phyloP scores from a whole-genome alignment of 73 alveolate genomes.

The Paramecium octaurelia region DNA sequence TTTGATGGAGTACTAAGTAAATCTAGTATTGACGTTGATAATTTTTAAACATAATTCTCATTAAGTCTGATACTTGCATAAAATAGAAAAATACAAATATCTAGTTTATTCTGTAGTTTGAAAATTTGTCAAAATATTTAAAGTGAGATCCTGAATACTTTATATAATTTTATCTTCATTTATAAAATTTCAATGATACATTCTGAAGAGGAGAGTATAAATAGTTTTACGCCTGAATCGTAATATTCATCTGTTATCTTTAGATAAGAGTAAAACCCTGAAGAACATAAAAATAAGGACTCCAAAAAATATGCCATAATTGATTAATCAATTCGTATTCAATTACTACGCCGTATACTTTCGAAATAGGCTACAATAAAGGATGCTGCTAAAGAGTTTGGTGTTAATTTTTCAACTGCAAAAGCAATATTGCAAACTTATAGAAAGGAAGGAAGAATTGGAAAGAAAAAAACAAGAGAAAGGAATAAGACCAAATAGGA shows the following conservation, averaged over 20 bases:
- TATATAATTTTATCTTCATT: neutral
- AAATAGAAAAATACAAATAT: neutral
- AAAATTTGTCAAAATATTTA: neutral
- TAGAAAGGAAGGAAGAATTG: conserved; percentile 61
- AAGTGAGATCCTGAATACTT: neutral
- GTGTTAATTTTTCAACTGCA: conserved; percentile 60
- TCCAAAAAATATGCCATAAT: conserved; percentile 22
- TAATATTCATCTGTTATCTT: neutral
- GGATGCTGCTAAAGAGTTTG: conserved; percentile 63
- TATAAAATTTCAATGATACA: neutral
- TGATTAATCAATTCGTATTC: neutral
- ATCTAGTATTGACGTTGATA: neutral
- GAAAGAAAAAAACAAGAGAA: conserved; percentile 59
- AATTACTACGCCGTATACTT: neutral
- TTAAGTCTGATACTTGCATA: neutral
- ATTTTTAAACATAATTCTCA: neutral
- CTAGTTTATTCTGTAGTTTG: neutral
- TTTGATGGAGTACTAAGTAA: neutral
- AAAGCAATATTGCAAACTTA: conserved; percentile 58
- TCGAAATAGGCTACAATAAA: conserved; percentile 54
- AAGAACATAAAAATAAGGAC: neutral
- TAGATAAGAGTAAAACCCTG: neutral
- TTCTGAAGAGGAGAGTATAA: neutral
- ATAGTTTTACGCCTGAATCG: conserved; percentile 27
- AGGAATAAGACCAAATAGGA: neutral